phyloP scores from a whole-genome alignment of 176 grass and related monocot genomes.

The Melocanna baccifera region DNA sequence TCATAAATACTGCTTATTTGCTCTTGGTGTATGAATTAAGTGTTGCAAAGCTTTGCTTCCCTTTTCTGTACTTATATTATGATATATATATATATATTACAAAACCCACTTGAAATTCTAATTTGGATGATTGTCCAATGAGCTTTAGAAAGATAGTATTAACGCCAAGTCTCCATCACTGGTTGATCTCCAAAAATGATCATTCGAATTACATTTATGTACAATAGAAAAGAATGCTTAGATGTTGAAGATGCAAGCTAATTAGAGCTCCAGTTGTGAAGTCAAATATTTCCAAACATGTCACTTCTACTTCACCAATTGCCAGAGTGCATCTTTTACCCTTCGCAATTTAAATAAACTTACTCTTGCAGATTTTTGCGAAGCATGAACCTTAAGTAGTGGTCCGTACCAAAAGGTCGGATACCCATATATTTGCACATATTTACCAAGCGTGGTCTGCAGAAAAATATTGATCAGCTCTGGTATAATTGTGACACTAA shows the following conservation, averaged over 20 bases:
- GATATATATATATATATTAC: background rate
- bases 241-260: slow-evolving; percentile 2
- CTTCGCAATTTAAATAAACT: slow-evolving; percentile 33
- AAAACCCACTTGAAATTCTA: background rate
- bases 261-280: slow-evolving; percentile 8
- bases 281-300: background rate
- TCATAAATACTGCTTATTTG: slow-evolving; percentile 14
- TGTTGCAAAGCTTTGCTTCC: background rate
- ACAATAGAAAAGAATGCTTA: slow-evolving; percentile 14
- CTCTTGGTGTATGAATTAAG: slow-evolving; percentile 2
- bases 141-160: slow-evolving; percentile 11
- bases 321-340: background rate
- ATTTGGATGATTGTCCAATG: background rate
- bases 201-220: background rate
- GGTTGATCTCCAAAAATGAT: background rate
- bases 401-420: slow-evolving; percentile 89
- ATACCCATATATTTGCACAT: slow-evolving; percentile 99
- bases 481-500: slow-evolving; percentile 18
- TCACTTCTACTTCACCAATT: background rate
- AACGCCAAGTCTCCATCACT: background rate
- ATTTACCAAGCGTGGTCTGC: slow-evolving; percentile 93
- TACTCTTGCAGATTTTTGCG: slow-evolving; percentile 89
- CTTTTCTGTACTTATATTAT: background rate
- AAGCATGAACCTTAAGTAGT: slow-evolving; percentile 98
- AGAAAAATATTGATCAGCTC: slow-evolving; percentile 30